Evolutionary conservation across 352 stramenopile species (phyloP).

Genomic region (Globisporangium cylindrosporum): DNA sequence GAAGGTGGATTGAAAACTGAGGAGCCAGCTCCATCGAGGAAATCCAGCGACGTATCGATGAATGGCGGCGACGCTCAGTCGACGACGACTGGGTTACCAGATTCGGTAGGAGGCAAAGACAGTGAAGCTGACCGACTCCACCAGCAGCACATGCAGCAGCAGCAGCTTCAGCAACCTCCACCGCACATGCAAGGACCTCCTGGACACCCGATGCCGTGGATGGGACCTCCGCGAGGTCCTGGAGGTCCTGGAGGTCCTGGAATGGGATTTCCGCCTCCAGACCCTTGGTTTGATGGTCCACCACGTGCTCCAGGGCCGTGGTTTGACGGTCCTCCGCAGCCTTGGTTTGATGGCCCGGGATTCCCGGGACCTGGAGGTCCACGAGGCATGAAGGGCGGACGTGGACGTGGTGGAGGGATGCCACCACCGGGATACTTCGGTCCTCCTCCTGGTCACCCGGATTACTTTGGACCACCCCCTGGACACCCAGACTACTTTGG

Average conservation of each 20-base stretch:
- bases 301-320: conserved; percentile 58
- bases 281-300: conserved; percentile 70
- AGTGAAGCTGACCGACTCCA: conserved; percentile 20
- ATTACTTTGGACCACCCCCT: conserved; percentile 72
- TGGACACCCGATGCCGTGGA: conserved; percentile 31
- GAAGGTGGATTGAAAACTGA: conserved; percentile 7
- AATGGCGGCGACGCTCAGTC: neutral
- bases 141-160: conserved; percentile 21
- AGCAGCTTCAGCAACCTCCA: conserved; percentile 15
- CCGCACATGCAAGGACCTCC: conserved; percentile 25
- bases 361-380: conserved; percentile 48
- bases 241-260: conserved; percentile 41
- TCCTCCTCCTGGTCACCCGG: conserved; percentile 42
- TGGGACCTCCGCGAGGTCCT: conserved; percentile 36
- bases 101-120: conserved; percentile 6
- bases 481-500: conserved; percentile 80
- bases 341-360: conserved; percentile 74
- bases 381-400: conserved; percentile 39
- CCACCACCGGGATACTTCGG: conserved; percentile 71
- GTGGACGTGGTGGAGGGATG: conserved; percentile 44
- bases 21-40: conserved; percentile 11
- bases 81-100: neutral
- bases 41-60: conserved; percentile 13
- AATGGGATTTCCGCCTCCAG: conserved; percentile 57
- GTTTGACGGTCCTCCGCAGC: conserved; percentile 68